Evolutionary conservation across 208 protist genomes (phyloP), one percentile per base, ranked within the genome.

Genomic region (Trypanosoma platydactyli): DNA sequence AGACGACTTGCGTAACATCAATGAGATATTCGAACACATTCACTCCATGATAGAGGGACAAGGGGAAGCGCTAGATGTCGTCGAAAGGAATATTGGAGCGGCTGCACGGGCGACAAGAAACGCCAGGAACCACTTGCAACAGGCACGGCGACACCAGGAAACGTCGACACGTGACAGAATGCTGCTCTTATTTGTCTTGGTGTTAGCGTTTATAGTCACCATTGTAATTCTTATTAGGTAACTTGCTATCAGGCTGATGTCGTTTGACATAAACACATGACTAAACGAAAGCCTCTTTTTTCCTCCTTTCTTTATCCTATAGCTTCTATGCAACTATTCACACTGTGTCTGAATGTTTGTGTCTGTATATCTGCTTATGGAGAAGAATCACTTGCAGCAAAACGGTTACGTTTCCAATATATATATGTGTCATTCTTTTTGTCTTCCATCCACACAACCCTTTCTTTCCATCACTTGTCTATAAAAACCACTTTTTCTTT

Each of bases 11-110:
- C 76, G 73, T 7, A 88, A 96, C 69, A 92, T 96, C 27, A 83
- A 93, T 49, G 88, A 94, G 30, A 94, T 94, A 60, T 94, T 94
- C 33, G 67, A 83, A 27, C 88, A 96, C 63, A 94, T 96, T 66
- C 85, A 91, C 55, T 76, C 75, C 54, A 81, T 96, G 79, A 79
- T 94, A 24, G 76, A 80, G 22, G 86, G 94, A 56, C 91, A 96
- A 58, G 91, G 91, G 0, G 83, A 80, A 18, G 73, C 88, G 42
- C 73, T 96, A 20, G 83, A 94, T 6, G 38, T 78, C 1, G 81
- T 96, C 6, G 86, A 94, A 41, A 59, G 38, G 46, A 92, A 96
- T 48, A 45, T 94, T 30, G 71, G 68, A 12, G 38, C 63, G 0
- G 77, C 88, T 9, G 75, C 88, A 44, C 71, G 71, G 12, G 76